Evolutionary conservation across 2,329 filamentous ascomycete species (phyloP).

Genomic region (Thyridium curvatum): DNA sequence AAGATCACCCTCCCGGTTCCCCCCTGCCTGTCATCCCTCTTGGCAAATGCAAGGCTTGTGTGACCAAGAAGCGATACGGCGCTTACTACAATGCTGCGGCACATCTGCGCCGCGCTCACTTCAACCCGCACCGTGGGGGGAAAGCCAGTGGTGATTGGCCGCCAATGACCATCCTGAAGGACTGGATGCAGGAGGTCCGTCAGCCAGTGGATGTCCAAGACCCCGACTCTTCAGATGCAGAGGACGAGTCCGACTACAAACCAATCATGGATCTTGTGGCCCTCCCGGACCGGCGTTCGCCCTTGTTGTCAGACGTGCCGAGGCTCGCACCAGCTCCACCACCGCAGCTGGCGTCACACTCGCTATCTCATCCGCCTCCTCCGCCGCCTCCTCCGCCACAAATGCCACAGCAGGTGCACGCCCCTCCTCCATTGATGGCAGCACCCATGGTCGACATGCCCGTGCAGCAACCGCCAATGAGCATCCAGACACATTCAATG

Average conservation of each 20-base stretch:
- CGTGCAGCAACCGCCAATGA: neutral
- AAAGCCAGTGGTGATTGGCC: conserved; percentile 55
- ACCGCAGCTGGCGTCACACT: conserved; percentile 3
- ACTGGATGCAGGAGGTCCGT: conserved; percentile 55
- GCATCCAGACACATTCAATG: neutral
- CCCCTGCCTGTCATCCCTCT: conserved; percentile 46
- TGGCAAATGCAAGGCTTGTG: conserved; percentile 49
- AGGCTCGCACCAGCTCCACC: conserved; percentile 19
- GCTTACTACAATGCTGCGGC: conserved; percentile 55
- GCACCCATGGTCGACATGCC: neutral
- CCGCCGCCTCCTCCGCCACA: conserved; percentile 5
- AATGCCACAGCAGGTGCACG: neutral
- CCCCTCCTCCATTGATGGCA: neutral
- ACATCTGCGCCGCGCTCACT: conserved; percentile 51
- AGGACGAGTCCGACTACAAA: conserved; percentile 38
- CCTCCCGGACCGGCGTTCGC: conserved; percentile 16
- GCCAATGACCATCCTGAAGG: conserved; percentile 49
- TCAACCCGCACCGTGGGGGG: conserved; percentile 47
- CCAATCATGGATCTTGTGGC: conserved; percentile 15
- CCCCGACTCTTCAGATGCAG: conserved; percentile 44
- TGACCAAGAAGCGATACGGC: conserved; percentile 50
- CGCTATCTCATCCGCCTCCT: conserved; percentile 5
- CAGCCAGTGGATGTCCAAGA: conserved; percentile 40
- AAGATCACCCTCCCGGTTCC: conserved; percentile 23
- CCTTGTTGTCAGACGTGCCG: conserved; percentile 14